Evolutionary conservation across 805 yeast species (phyloP).

Genomic region (Candida hispaniensis): DNA sequence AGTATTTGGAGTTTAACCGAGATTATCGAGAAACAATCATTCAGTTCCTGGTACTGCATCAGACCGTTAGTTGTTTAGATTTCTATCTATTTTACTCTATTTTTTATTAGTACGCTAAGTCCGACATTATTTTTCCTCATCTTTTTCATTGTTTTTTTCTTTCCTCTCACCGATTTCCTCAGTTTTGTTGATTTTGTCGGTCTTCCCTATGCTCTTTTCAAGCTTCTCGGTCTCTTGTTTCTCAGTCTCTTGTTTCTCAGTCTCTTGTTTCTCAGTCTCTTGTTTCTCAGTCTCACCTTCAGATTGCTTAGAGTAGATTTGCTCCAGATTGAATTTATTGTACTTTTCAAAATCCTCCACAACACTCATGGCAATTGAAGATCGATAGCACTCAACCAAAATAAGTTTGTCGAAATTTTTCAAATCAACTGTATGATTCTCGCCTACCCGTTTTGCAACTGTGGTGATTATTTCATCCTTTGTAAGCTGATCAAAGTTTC

Average conservation of each 20-base stretch:
- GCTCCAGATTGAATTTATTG: conserved; percentile 54
- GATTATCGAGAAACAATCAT: too few relatives aligned
- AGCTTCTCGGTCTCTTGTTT: conserved; percentile 1
- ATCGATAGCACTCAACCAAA: conserved; percentile 80
- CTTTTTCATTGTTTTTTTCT: conserved; percentile 1
- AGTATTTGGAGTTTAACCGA: too few relatives aligned
- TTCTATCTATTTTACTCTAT: too few relatives aligned
- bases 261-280: background rate
- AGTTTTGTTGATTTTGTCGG: background rate
- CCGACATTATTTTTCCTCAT: too few relatives aligned
- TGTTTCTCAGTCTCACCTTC: conserved; percentile 2
- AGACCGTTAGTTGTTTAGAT: too few relatives aligned
- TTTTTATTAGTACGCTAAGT: background rate
- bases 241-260: conserved; percentile 1
- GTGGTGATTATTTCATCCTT: conserved; percentile 63
- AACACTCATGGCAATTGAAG: conserved; percentile 78
- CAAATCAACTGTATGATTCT: conserved; percentile 69
- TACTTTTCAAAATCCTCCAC: conserved; percentile 52
- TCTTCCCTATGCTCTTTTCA: conserved; percentile 1
- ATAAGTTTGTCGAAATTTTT: conserved; percentile 69
- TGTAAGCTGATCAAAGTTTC: conserved; percentile 67
- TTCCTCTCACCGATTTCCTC: background rate
- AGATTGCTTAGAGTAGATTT: conserved; percentile 13
- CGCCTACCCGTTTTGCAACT: conserved; percentile 63
- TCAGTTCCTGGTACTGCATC: too few relatives aligned